Conservation (phyloP, 768 basidiomycete species). For the Pulveroboletus frians region DNA sequence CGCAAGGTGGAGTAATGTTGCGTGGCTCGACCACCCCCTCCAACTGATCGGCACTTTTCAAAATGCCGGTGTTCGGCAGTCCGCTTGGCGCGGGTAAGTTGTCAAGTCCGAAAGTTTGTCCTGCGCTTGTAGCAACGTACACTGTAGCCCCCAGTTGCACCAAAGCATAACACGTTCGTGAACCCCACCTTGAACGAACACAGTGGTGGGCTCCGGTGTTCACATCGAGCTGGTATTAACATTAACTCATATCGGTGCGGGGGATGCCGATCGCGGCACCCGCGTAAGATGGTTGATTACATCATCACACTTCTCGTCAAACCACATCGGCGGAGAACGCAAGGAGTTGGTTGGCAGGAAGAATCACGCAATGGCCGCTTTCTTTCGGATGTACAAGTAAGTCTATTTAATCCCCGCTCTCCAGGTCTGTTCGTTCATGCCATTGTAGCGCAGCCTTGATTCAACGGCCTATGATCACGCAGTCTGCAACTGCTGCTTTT, state of each 20-base stretch:
- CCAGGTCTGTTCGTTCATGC: conserved; percentile 3
- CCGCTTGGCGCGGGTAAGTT: no score
- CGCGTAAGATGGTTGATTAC: no score
- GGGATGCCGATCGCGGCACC: no score
- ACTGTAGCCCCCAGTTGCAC: no score
- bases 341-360: background rate
- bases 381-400: conserved; percentile 42
- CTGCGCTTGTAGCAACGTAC: background rate
- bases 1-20: background rate
- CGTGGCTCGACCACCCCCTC: no score
- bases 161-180: no score
- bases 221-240: background rate
- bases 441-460: conserved; percentile 49
- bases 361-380: conserved; percentile 35
- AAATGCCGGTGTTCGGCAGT: no score
- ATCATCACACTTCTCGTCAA: background rate
- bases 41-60: no score
- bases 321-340: background rate
- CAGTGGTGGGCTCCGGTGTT: no score
- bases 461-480: conserved; percentile 53
- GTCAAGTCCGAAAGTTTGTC: background rate
- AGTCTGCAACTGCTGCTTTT: conserved; percentile 59
- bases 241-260: no score
- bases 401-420: background rate
- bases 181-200: no score